Conservation (phyloP, 2,329 filamentous ascomycete species). For the Colletotrichum lupini region DNA sequence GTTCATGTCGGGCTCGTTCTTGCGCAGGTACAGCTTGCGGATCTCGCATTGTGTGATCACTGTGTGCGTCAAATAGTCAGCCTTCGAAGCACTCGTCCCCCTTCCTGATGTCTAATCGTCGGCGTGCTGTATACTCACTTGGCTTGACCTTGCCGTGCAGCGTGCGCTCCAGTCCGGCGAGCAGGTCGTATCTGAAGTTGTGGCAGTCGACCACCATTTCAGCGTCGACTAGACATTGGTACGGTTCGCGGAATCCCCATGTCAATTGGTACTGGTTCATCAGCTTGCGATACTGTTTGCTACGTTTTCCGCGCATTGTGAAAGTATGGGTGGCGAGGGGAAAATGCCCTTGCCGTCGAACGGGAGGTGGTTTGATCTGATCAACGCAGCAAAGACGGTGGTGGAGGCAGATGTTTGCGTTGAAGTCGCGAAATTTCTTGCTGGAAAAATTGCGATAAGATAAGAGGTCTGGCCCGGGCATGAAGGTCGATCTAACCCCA, state of each 20-base stretch:
- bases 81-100: not conserved
- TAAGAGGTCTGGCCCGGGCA: conserved; percentile 23
- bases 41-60: conserved; percentile 87
- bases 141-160: conserved; percentile 88
- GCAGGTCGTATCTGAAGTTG: conserved; percentile 90
- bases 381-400: not conserved
- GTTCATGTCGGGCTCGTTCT: conserved; percentile 62
- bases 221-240: conserved; percentile 91
- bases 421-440: conserved; percentile 31
- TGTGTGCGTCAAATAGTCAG: conserved; percentile 40
- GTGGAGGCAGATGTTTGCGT: not conserved
- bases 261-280: conserved; percentile 91
- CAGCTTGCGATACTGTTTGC: conserved; percentile 77
- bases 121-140: conserved; percentile 61
- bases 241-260: conserved; percentile 93
- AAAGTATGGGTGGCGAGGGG: not conserved
- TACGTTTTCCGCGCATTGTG: conserved; percentile 61
- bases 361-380: not conserved
- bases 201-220: conserved; percentile 85
- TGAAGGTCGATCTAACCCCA: conserved; percentile 25
- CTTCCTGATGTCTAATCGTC: not conserved
- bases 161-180: conserved; percentile 80
- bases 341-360: conserved; percentile 5
- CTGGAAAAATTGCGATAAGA: conserved; percentile 35
- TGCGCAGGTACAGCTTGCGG: conserved; percentile 77